Evolutionary conservation across 345 rosid genomes (phyloP).

Genomic region (Citropsis articulata): DNA sequence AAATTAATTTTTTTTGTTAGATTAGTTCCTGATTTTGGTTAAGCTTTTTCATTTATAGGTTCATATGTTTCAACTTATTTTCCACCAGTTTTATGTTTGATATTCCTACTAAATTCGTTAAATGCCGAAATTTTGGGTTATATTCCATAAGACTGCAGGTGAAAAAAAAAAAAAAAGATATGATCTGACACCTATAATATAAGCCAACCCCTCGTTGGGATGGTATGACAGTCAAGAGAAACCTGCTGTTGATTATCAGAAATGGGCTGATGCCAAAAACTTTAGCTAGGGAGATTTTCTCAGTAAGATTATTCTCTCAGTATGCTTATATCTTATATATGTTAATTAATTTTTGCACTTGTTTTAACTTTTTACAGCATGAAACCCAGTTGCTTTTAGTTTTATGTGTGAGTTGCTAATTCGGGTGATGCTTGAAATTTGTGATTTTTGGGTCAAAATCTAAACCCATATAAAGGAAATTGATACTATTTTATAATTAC

Average conservation of each 20-base stretch:
- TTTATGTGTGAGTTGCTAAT: background rate
- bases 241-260: constrained; percentile 61
- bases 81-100: too few relatives aligned
- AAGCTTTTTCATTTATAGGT: too few relatives aligned
- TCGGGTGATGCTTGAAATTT: background rate
- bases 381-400: background rate
- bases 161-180: too few relatives aligned
- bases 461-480: background rate
- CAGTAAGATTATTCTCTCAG: constrained; percentile 38
- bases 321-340: background rate
- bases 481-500: background rate
- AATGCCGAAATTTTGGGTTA: too few relatives aligned
- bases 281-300: constrained; percentile 94
- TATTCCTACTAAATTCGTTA: too few relatives aligned
- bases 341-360: background rate
- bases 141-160: too few relatives aligned
- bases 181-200: too few relatives aligned
- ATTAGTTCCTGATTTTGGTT: too few relatives aligned
- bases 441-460: background rate
- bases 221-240: constrained; percentile 60
- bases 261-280: constrained; percentile 72
- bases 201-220: too few relatives aligned
- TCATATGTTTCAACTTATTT: too few relatives aligned
- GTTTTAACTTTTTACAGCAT: background rate
- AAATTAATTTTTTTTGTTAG: too few relatives aligned